Conservation (phyloP, 1,284 basidiomycete genomes). For the Ganoderma leucocontextum region DNA sequence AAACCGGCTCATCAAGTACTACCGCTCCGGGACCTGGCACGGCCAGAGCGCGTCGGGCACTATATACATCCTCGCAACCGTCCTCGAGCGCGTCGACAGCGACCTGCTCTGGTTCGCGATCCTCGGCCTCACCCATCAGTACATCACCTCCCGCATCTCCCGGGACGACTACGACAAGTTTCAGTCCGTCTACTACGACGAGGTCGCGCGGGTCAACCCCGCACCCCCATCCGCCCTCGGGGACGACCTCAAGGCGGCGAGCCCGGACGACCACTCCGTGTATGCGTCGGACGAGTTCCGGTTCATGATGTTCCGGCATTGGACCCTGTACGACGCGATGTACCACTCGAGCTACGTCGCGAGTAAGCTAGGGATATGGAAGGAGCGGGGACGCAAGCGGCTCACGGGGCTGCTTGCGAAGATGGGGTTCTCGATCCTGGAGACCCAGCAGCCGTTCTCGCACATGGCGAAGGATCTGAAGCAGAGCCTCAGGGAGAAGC, state of each 20-base stretch:
- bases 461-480: conserved; percentile 99
- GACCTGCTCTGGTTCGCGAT: conserved; percentile 97
- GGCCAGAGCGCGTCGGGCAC: conserved; percentile 92
- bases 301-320: conserved; percentile 96
- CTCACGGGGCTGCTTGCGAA: conserved; percentile 95
- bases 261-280: conserved; percentile 84
- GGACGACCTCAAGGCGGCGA: conserved; percentile 58
- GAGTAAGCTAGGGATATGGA: conserved; percentile 95
- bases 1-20: conserved; percentile 81
- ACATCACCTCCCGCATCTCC: conserved; percentile 88
- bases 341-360: conserved; percentile 97
- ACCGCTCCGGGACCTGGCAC: conserved; percentile 85
- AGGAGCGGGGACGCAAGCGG: conserved; percentile 89
- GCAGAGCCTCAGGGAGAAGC: conserved; percentile 79
- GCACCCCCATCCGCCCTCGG: conserved; percentile 49
- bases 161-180: conserved; percentile 86
- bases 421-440: conserved; percentile 96
- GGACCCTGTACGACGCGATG: conserved; percentile 98
- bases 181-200: conserved; percentile 83
- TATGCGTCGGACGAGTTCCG: conserved; percentile 87
- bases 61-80: conserved; percentile 90
- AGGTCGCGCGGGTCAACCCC: conserved; percentile 89
- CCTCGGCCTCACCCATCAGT: conserved; percentile 94
- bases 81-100: conserved; percentile 91
- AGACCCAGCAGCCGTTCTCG: conserved; percentile 92